Conservation (phyloP, 768 basidiomycete species). For the Pleurotus eryngii region DNA sequence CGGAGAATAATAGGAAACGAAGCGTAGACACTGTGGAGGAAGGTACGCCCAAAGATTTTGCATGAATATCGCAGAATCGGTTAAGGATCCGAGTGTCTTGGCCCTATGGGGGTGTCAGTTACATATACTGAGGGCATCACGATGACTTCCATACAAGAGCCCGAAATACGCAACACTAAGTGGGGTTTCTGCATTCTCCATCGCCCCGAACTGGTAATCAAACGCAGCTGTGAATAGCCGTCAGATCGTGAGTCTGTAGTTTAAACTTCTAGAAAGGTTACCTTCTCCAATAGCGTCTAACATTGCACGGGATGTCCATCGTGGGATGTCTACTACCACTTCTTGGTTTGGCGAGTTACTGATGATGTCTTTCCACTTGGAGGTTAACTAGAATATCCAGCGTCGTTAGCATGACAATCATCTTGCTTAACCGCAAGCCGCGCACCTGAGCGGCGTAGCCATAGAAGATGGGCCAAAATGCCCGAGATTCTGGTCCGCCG, state of each 20-base stretch:
- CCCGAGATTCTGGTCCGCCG: slow-evolving; percentile 38
- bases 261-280: slow-evolving; percentile 11
- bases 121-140: not conserved
- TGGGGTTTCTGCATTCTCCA: slow-evolving; percentile 33
- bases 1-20: slow-evolving; percentile 27
- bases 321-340: slow-evolving; percentile 29
- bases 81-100: slow-evolving; percentile 12
- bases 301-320: slow-evolving; percentile 41
- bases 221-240: slow-evolving; percentile 36
- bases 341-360: slow-evolving; percentile 22
- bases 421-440: no score
- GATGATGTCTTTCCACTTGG: slow-evolving; percentile 38
- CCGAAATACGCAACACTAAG: slow-evolving; percentile 34
- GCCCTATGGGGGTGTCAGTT: slow-evolving; percentile 7
- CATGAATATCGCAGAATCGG: slow-evolving; percentile 24
- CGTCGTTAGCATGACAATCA: not conserved
- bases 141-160: slow-evolving; percentile 27
- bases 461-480: slow-evolving; percentile 38
- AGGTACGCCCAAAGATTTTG: slow-evolving; percentile 27
- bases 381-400: slow-evolving; percentile 25
- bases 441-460: slow-evolving; percentile 30
- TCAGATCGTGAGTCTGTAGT: no score
- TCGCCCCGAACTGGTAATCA: slow-evolving; percentile 42
- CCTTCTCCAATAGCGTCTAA: slow-evolving; percentile 52
- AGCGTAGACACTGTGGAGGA: slow-evolving; percentile 29